These are phyloP conservation scores for Fusarium tupiense DNA, from an alignment of 2,329 filamentous ascomycete species.

Conservation along the genomic window DNA sequence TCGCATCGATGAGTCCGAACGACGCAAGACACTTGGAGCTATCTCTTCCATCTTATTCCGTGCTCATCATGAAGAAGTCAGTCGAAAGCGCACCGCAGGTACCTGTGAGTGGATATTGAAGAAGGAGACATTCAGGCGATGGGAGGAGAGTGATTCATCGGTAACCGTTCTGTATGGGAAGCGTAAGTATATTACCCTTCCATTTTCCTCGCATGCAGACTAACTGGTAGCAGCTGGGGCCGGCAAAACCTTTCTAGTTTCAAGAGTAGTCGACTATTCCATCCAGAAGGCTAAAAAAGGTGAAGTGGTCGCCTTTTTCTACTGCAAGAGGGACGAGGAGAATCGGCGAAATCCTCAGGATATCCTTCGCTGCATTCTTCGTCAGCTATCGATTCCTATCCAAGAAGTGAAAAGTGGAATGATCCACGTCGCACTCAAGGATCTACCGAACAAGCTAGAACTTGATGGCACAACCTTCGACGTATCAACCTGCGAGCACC, in stretches of 20 bases:
- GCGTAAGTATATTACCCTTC: too few species aligned
- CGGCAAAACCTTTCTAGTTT: rapidly evolving
- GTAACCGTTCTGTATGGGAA: rapidly evolving
- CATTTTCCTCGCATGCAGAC: rapidly evolving
- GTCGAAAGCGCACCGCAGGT: rapidly evolving
- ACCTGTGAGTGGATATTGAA: not conserved
- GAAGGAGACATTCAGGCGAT: rapidly evolving
- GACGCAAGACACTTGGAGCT: rapidly evolving
- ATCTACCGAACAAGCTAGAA: rapidly evolving
- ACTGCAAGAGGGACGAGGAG: not conserved
- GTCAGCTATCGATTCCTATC: rapidly evolving
- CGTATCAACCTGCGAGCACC: rapidly evolving
- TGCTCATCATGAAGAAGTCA: rapidly evolving
- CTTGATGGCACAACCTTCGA: rapidly evolving
- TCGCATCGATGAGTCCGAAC: rapidly evolving
- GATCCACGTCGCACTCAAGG: rapidly evolving
- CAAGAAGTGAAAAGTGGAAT: rapidly evolving
- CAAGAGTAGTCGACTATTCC: rapidly evolving
- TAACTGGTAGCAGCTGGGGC: not conserved
- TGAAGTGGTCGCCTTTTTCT: rapidly evolving
- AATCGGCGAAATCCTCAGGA: rapidly evolving
- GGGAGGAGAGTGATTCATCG: not conserved
- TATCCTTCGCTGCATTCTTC: not conserved
- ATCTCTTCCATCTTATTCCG: not conserved
- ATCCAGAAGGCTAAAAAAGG: too few species aligned